Conservation (phyloP, 495 filamentous ascomycete species). For the Penicillium simplicissimum region DNA sequence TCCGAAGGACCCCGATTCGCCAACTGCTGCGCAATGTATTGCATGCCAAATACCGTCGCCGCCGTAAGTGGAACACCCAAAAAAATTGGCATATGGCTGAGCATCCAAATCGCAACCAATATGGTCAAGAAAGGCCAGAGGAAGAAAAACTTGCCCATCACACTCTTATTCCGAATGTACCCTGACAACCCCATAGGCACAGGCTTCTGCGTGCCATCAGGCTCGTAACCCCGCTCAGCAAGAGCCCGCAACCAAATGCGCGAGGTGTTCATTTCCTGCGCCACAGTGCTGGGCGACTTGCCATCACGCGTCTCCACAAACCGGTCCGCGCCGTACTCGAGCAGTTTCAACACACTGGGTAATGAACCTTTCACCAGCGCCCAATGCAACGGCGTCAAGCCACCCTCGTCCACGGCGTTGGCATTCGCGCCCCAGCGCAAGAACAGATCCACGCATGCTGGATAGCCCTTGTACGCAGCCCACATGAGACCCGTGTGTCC, state of each 20-base stretch:
- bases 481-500: slow-evolving; percentile 96
- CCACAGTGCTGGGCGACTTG: slow-evolving; percentile 81
- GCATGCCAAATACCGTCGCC: slow-evolving; percentile 66
- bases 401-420: slow-evolving; percentile 84
- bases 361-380: slow-evolving; percentile 88
- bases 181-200: slow-evolving; percentile 52
- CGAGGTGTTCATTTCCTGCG: slow-evolving; percentile 83
- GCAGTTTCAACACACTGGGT: slow-evolving; percentile 81
- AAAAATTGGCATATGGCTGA: slow-evolving; percentile 73
- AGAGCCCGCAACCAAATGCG: slow-evolving; percentile 83
- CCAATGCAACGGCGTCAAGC: slow-evolving; percentile 94
- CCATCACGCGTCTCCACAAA: slow-evolving; percentile 84
- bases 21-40: slow-evolving; percentile 75
- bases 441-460: slow-evolving; percentile 87
- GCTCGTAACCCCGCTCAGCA: slow-evolving; percentile 78
- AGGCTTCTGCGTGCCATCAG: slow-evolving; percentile 68
- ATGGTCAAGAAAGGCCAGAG: slow-evolving; percentile 81
- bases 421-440: slow-evolving; percentile 94
- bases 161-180: slow-evolving; percentile 69
- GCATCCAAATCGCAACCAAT: slow-evolving; percentile 65
- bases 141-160: slow-evolving; percentile 88
- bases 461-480: slow-evolving; percentile 96
- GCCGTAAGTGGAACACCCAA: slow-evolving; percentile 70
- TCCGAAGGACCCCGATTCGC: slow-evolving; percentile 79
- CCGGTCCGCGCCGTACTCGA: slow-evolving; percentile 92